phyloP scores from a whole-genome alignment of 2,329 filamentous ascomycete species.

The Elsinoe fawcettii region DNA sequence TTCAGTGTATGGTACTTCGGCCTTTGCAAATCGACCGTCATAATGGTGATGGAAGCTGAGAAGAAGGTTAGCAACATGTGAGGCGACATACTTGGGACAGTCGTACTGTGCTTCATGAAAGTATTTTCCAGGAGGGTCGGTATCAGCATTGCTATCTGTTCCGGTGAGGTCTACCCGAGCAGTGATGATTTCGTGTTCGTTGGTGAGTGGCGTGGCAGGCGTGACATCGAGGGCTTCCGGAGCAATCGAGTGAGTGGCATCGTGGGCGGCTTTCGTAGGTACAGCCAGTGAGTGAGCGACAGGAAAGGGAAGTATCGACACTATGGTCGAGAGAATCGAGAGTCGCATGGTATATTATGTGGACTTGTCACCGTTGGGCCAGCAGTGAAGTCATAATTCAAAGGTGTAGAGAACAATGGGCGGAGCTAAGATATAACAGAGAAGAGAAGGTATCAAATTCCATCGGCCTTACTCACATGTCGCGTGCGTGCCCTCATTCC shows the following conservation, averaged over 20 bases:
- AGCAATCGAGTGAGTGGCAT: conserved; percentile 5
- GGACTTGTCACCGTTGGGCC: not conserved
- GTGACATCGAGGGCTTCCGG: conserved; percentile 10
- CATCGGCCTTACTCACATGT: not conserved
- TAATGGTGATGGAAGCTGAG: conserved; percentile 48
- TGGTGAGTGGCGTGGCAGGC: not conserved
- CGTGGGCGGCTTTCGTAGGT: conserved; percentile 12
- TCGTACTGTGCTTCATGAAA: conserved; percentile 44
- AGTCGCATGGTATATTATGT: not conserved
- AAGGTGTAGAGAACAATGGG: not conserved
- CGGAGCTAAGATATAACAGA: not conserved
- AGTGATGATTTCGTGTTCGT: not conserved
- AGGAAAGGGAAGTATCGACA: not conserved
- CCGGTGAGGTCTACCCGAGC: not conserved
- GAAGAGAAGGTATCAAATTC: conserved; percentile 6
- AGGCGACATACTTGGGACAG: not conserved
- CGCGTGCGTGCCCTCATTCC: conserved; percentile 4
- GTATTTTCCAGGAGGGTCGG: conserved; percentile 41
- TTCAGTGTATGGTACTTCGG: conserved; percentile 39
- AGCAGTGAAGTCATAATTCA: not conserved
- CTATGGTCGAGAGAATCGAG: not conserved
- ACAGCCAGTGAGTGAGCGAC: not conserved
- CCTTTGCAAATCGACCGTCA: conserved; percentile 48
- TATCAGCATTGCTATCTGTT: not conserved
- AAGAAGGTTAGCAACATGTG: not conserved